These are phyloP conservation scores for Metarhizium brunneum DNA, from an alignment of 2,329 filamentous ascomycete genomes.

Conservation along the genomic window DNA sequence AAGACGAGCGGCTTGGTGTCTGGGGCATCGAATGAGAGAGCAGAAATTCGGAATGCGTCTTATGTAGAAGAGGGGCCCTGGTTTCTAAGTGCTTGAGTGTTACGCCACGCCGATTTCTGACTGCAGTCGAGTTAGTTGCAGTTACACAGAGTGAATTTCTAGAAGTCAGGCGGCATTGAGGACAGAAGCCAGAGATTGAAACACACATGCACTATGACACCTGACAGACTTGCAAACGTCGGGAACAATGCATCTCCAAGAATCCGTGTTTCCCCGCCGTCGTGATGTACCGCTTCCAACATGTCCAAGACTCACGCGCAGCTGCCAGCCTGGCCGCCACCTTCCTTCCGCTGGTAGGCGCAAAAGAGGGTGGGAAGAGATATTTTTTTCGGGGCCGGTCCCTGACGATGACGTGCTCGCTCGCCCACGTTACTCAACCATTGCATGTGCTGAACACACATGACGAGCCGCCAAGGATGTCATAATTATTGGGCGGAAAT, in stretches of 20 bases:
- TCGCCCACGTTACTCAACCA: background rate
- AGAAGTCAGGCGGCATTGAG: background rate
- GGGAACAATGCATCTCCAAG: background rate
- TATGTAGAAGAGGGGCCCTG: background rate
- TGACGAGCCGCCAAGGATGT: background rate
- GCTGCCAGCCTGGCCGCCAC: too few species aligned
- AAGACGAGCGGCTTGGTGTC: background rate
- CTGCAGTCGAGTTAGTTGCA: too few species aligned
- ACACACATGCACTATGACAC: background rate
- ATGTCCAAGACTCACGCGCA: background rate
- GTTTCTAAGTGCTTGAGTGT: background rate
- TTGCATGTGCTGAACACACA: background rate
- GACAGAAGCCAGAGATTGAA: background rate
- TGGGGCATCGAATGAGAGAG: background rate
- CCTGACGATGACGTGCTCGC: slow-evolving; percentile 9
- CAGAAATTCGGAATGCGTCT: background rate
- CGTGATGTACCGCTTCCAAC: background rate
- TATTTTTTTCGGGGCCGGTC: slow-evolving; percentile 1
- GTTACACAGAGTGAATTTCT: background rate
- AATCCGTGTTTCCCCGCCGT: background rate
- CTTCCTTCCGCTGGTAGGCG: background rate
- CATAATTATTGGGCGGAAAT: background rate
- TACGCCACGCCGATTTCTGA: background rate
- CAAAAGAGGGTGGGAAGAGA: background rate
- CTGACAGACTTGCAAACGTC: background rate